Evolutionary conservation across 148 eudicot species (phyloP).

Genomic region (Oxyria digyna): DNA sequence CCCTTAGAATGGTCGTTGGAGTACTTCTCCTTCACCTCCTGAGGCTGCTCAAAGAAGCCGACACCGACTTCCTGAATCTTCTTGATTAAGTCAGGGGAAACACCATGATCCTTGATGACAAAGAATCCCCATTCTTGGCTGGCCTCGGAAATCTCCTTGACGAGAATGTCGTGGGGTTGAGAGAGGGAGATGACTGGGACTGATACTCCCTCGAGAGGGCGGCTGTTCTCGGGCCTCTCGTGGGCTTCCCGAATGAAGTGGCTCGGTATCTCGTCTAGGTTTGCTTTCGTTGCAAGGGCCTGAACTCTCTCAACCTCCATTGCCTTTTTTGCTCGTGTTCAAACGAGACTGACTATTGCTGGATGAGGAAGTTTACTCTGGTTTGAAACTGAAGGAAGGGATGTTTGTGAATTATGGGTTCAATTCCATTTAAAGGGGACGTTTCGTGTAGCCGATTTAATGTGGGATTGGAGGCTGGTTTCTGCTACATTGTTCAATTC

Average conservation of each 20-base stretch:
- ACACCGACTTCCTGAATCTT: slow-evolving; percentile 19
- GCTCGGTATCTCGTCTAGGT: slow-evolving; percentile 18
- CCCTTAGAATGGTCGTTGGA: slow-evolving; percentile 29
- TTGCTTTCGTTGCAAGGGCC: slow-evolving; percentile 7
- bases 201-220: slow-evolving; percentile 23
- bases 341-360: too few species aligned
- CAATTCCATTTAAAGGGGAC: neutral
- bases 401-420: neutral
- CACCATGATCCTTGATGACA: slow-evolving; percentile 20
- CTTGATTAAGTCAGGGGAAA: slow-evolving; percentile 12
- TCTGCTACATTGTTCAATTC: too few species aligned
- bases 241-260: slow-evolving; percentile 25
- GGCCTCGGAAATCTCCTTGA: slow-evolving; percentile 19
- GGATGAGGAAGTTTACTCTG: neutral
- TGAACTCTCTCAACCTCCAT: slow-evolving; percentile 34
- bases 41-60: slow-evolving; percentile 24
- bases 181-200: slow-evolving; percentile 28
- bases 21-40: slow-evolving; percentile 26
- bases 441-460: too few species aligned
- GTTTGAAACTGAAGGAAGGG: neutral
- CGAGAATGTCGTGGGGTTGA: slow-evolving; percentile 16
- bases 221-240: slow-evolving; percentile 35
- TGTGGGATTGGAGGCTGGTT: too few species aligned
- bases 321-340: neutral
- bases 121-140: slow-evolving; percentile 33